These are phyloP conservation scores for Lecanicillium sp. DNA, from an alignment of 2,329 filamentous ascomycete genomes.

Conservation along the genomic window DNA sequence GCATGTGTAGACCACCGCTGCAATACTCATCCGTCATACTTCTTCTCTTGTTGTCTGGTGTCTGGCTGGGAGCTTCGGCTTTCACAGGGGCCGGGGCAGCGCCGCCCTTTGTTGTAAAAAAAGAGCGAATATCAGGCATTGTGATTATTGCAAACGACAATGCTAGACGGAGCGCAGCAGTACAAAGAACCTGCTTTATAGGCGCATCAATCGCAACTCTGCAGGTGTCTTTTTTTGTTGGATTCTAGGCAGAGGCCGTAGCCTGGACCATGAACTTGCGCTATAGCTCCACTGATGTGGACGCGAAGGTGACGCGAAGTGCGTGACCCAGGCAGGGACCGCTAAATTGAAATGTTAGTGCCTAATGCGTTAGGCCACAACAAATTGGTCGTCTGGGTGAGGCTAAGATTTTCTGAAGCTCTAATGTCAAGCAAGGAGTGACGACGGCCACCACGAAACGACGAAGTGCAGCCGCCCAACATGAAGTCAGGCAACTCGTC, in stretches of 20 bases:
- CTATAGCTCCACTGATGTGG: conserved; percentile 19
- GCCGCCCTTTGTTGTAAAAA: conserved; percentile 74
- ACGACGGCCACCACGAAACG: conserved; percentile 15
- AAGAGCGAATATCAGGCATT: conserved; percentile 90
- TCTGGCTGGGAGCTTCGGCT: conserved; percentile 38
- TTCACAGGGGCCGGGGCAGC: conserved; percentile 48
- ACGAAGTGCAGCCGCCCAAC: conserved; percentile 23
- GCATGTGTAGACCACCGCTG: background rate
- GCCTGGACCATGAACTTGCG: conserved; percentile 31
- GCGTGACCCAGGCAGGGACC: conserved; percentile 33
- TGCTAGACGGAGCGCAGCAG: background rate
- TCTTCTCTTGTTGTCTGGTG: conserved; percentile 38
- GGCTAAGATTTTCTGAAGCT: conserved; percentile 30
- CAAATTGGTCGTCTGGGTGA: background rate
- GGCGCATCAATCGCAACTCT: conserved; percentile 15
- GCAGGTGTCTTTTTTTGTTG: background rate
- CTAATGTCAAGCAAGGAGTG: conserved; percentile 16
- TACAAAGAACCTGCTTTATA: conserved; percentile 17
- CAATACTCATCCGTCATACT: background rate
- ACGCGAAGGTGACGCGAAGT: conserved; percentile 43
- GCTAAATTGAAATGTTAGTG: conserved; percentile 25
- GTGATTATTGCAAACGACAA: conserved; percentile 10
- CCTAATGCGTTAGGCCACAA: conserved; percentile 23
- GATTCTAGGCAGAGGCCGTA: conserved; percentile 18
- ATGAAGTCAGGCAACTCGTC: conserved; percentile 43